A percentile compares a stretch with the other conserved stretches of the same genome.
Conservation (phyloP, 371 early-diverging fungal species). For the Capillidium heterosporum region DNA sequence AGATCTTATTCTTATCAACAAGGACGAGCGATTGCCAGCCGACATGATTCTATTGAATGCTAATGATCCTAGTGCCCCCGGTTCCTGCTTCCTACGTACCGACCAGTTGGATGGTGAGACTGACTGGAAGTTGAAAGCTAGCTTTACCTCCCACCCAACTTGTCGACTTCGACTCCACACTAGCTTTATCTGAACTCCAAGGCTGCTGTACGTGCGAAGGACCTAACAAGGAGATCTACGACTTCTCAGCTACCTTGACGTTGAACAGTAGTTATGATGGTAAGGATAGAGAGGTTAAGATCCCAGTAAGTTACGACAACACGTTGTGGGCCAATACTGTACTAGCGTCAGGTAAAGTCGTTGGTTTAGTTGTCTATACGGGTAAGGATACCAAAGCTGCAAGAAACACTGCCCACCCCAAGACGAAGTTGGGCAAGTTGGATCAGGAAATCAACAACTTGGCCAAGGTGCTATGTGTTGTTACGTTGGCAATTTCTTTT, state of each 20-base stretch:
- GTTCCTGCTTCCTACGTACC: conserved; percentile 94
- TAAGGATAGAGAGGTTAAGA: conserved; percentile 17
- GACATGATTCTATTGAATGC: conserved; percentile 84
- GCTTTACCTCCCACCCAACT: conserved; percentile 70
- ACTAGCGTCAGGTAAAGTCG: conserved; percentile 79
- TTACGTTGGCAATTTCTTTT: conserved; percentile 63
- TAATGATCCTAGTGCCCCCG: conserved; percentile 39
- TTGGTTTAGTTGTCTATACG: conserved; percentile 93
- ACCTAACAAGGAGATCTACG: conserved; percentile 95
- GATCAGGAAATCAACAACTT: conserved; percentile 90
- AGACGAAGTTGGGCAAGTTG: conserved; percentile 88
- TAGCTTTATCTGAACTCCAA: not conserved
- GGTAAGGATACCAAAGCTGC: conserved; percentile 94
- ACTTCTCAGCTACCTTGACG: conserved; percentile 59
- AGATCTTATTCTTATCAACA: conserved; percentile 75
- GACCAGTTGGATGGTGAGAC: conserved; percentile 99
- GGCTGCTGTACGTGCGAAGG: conserved; percentile 38
- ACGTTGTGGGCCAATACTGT: conserved; percentile 98
- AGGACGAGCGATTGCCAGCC: conserved; percentile 87
- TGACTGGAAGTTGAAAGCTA: conserved; percentile 90
- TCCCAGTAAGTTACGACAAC: conserved; percentile 79
- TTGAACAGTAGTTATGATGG: conserved; percentile 5
- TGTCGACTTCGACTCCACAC: conserved; percentile 13
- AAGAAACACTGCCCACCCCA: conserved; percentile 93
- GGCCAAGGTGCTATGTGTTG: conserved; percentile 76